phyloP scores from a whole-genome alignment of 176 grass and related monocot species.

The Ensete glaucum region DNA sequence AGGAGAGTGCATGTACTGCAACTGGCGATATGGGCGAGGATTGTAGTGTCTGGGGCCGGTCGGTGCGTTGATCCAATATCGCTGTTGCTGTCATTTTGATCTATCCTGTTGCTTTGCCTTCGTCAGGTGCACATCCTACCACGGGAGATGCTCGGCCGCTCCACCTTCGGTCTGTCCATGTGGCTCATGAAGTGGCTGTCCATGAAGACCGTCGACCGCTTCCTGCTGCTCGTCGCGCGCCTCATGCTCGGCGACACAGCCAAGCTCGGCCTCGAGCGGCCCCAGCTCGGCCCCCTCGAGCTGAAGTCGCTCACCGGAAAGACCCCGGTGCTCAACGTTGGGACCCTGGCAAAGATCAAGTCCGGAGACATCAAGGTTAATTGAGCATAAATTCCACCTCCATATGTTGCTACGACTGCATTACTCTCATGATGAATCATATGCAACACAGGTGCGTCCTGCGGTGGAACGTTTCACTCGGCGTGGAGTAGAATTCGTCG shows the following conservation, averaged over 20 bases:
- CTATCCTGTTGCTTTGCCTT: background rate
- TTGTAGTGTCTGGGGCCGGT: background rate
- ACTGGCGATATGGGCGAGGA: background rate
- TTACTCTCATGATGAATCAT: background rate
- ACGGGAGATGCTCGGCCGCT: slow-evolving; percentile 54
- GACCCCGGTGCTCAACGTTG: slow-evolving; percentile 73
- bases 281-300: slow-evolving; percentile 59
- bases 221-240: slow-evolving; percentile 37
- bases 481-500: slow-evolving; percentile 52
- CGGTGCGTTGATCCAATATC: background rate
- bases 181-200: slow-evolving; percentile 47
- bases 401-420: background rate
- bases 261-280: slow-evolving; percentile 42
- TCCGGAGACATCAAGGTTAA: slow-evolving; percentile 60
- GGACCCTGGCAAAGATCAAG: slow-evolving; percentile 60
- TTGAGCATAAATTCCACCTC: background rate
- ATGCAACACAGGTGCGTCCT: slow-evolving; percentile 40
- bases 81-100: background rate
- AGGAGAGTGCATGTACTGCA: background rate
- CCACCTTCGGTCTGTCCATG: slow-evolving; percentile 62
- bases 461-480: slow-evolving; percentile 34
- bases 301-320: slow-evolving; percentile 58
- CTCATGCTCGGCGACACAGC: slow-evolving; percentile 52
- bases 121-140: slow-evolving; percentile 71
- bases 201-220: slow-evolving; percentile 33